A percentile compares a stretch with the other conserved stretches of the same genome.
phyloP scores from a whole-genome alignment of 2,329 filamentous ascomycete species.

The Xylaria sp. region DNA sequence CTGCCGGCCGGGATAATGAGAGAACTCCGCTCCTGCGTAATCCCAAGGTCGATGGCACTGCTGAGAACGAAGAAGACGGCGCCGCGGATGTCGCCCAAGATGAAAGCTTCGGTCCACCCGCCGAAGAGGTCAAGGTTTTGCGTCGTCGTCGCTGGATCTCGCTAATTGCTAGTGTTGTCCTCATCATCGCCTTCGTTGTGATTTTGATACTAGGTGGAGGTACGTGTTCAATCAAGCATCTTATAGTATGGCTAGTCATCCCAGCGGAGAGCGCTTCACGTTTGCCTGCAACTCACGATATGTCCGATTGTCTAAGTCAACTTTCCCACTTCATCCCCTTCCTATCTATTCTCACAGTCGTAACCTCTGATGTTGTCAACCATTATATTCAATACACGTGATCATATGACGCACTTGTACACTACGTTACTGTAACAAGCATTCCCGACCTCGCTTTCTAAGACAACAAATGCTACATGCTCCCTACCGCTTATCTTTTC shows the following conservation, averaged over 20 bases:
- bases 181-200: constrained; percentile 48
- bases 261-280: not conserved
- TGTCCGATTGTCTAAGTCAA: not conserved
- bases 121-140: constrained; percentile 40
- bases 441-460: not conserved
- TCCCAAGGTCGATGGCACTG: constrained; percentile 18
- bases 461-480: not conserved
- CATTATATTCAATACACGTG: not conserved
- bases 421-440: not conserved
- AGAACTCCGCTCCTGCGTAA: constrained; percentile 42
- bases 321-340: not conserved
- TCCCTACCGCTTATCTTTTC: not conserved
- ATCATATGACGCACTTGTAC: not conserved
- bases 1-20: constrained; percentile 35
- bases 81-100: constrained; percentile 12
- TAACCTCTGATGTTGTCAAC: not conserved
- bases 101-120: not conserved
- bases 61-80: constrained; percentile 24
- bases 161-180: constrained; percentile 44
- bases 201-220: constrained; percentile 49
- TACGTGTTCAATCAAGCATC: constrained; percentile 38
- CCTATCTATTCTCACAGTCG: not conserved
- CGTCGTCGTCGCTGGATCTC: constrained; percentile 50
- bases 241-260: constrained; percentile 1
- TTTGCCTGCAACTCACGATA: not conserved